Percentiles rank a stretch among this genome's conserved stretches.
phyloP scores from a whole-genome alignment of 2,329 filamentous ascomycete species.

The Teratosphaeria gauchensis region DNA sequence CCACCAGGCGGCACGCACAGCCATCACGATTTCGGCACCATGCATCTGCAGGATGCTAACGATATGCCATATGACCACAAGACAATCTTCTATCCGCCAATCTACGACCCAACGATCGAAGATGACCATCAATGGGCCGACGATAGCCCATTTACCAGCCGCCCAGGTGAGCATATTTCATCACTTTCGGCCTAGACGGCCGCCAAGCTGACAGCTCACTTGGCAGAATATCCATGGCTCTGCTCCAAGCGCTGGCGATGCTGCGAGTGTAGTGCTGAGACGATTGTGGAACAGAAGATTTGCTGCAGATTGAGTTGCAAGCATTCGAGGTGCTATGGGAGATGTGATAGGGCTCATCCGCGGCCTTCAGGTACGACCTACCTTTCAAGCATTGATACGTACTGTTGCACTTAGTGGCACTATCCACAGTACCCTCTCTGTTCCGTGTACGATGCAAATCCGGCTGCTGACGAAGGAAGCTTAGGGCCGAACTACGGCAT shows the following conservation, averaged over 20 bases:
- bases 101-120: constrained; percentile 5
- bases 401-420: background rate
- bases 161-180: constrained; percentile 5
- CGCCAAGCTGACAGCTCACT: background rate
- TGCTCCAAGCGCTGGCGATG: constrained; percentile 20
- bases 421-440: background rate
- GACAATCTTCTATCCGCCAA: background rate
- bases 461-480: background rate
- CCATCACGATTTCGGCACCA: background rate
- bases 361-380: background rate
- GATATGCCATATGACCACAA: background rate
- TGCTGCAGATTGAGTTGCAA: constrained; percentile 18
- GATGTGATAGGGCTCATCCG: background rate
- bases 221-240: constrained; percentile 8
- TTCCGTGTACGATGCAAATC: background rate
- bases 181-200: background rate
- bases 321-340: constrained; percentile 15
- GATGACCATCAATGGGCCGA: constrained; percentile 11
- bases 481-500: background rate
- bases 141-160: constrained; percentile 6
- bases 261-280: constrained; percentile 15
- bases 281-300: constrained; percentile 21
- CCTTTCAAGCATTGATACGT: background rate
- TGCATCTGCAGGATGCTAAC: background rate
- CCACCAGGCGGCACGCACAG: background rate